A percentile compares a stretch with the other conserved stretches of the same genome.
Evolutionary conservation across 345 rosid species (phyloP).

Genomic region (Euphorbia peplus): DNA sequence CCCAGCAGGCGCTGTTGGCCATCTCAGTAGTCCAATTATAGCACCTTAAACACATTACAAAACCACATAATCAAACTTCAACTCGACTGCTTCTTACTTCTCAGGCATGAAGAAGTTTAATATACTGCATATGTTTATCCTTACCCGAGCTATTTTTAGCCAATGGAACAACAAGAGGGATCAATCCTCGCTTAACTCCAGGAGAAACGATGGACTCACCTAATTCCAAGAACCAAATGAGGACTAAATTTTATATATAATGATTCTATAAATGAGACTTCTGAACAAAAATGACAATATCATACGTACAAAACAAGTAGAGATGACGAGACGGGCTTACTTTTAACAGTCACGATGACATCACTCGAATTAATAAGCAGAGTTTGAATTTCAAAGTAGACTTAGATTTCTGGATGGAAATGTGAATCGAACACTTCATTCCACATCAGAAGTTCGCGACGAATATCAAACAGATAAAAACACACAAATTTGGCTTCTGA

Average conservation of each 20-base stretch:
- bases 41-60: constrained; percentile 8
- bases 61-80: constrained; percentile 8
- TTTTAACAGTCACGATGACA: not conserved
- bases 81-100: constrained; percentile 7
- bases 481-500: not conserved
- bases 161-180: constrained; percentile 26
- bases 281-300: not conserved
- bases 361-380: not conserved
- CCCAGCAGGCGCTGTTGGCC: constrained; percentile 35
- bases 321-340: not conserved
- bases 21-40: constrained; percentile 26
- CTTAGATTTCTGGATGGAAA: not conserved
- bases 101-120: constrained; percentile 3
- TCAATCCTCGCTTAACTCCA: constrained; percentile 20
- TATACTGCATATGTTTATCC: not conserved
- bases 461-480: not conserved
- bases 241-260: not conserved
- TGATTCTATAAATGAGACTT: not conserved
- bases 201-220: constrained; percentile 23
- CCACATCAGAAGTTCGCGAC: not conserved
- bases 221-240: not conserved
- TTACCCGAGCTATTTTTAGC: constrained; percentile 25
- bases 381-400: not conserved
- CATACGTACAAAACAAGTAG: not conserved
- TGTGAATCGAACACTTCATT: not conserved